Conservation (phyloP, 768 basidiomycete genomes). For the Coprinellus aureogranulatus region DNA sequence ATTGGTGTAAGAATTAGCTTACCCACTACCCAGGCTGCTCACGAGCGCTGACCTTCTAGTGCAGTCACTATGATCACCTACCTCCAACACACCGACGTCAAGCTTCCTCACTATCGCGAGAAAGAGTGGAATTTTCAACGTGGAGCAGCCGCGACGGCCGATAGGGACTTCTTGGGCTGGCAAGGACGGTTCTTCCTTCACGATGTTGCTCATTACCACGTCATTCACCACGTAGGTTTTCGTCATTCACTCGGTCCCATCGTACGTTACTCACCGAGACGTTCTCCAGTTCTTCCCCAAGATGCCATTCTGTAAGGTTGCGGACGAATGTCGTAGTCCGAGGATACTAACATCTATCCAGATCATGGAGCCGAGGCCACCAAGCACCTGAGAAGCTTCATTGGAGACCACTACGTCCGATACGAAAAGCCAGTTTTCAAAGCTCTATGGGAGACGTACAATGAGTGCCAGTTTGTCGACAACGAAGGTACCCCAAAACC, state of each 20-base stretch:
- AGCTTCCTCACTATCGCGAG: constrained; percentile 55
- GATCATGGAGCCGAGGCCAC: constrained; percentile 55
- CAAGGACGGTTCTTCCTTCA: constrained; percentile 68
- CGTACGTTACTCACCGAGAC: neutral
- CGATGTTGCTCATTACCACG: constrained; percentile 62
- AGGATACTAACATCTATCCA: constrained; percentile 16
- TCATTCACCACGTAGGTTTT: constrained; percentile 53
- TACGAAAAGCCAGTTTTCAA: constrained; percentile 39
- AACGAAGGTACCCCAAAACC: constrained; percentile 39
- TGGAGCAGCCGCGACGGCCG: constrained; percentile 60
- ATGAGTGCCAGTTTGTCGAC: constrained; percentile 57
- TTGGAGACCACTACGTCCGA: constrained; percentile 50
- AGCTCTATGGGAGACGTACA: constrained; percentile 55
- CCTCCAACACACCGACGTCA: constrained; percentile 63
- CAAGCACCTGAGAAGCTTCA: constrained; percentile 43
- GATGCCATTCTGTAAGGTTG: constrained; percentile 52
- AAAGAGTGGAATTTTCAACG: constrained; percentile 60
- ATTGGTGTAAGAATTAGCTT: constrained; percentile 45
- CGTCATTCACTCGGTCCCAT: neutral
- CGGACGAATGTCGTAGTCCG: neutral
- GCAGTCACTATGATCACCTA: constrained; percentile 56
- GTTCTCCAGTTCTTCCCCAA: constrained; percentile 56
- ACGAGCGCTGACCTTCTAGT: neutral
- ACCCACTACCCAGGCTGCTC: neutral
- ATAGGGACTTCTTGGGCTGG: constrained; percentile 59